Percentiles rank a stretch among this genome's conserved stretches.
Evolutionary conservation across 495 filamentous ascomycete species (phyloP).

Genomic region (Daldinia loculata): DNA sequence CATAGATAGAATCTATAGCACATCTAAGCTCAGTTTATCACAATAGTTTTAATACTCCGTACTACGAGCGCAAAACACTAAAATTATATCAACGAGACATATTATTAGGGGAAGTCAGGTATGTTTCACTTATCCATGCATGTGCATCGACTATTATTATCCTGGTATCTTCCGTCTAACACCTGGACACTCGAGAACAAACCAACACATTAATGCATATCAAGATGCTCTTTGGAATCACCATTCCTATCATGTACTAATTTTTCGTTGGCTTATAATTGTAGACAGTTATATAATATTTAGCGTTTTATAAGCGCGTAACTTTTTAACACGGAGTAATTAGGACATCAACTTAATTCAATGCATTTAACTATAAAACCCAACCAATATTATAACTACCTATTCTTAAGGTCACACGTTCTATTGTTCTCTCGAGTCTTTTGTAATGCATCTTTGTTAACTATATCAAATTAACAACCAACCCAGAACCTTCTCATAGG

Average conservation of each 20-base stretch:
- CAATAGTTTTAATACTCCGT: not conserved
- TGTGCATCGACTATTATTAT: not conserved
- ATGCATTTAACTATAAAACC: not conserved
- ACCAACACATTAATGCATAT: not conserved
- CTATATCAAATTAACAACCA: slow-evolving; percentile 4
- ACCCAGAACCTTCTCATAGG: slow-evolving; percentile 23
- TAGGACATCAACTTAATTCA: not conserved
- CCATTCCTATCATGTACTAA: not conserved
- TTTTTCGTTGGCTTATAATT: not conserved
- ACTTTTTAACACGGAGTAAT: not conserved
- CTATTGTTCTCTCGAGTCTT: slow-evolving; percentile 7
- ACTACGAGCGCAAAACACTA: not conserved
- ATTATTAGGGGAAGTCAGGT: not conserved
- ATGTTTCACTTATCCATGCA: not conserved
- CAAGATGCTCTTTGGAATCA: not conserved
- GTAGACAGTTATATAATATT: not conserved
- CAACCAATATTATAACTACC: not conserved
- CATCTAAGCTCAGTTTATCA: not conserved
- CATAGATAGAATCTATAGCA: not conserved
- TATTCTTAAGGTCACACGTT: not conserved
- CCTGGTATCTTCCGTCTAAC: not conserved
- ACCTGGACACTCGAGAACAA: not conserved
- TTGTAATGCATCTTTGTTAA: slow-evolving; percentile 19
- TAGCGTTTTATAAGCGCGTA: not conserved
- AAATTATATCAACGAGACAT: not conserved